Conservation (phyloP, 495 filamentous ascomycete species). For the Aspergillus conjunctus region DNA sequence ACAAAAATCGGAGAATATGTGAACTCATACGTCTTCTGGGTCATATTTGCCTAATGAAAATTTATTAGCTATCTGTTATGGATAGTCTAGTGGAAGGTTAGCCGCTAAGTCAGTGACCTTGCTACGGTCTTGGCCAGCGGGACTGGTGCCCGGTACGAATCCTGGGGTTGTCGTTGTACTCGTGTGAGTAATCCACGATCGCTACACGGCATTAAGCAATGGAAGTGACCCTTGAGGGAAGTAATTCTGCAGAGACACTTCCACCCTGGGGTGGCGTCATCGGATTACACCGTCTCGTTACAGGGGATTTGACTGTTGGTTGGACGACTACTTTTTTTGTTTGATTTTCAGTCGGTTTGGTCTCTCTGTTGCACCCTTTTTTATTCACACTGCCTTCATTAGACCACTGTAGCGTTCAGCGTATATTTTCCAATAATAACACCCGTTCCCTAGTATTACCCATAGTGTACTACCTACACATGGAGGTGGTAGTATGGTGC, state of each 20-base stretch:
- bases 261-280: constrained; percentile 61
- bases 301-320: constrained; percentile 46
- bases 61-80: constrained; percentile 46
- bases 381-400: not conserved
- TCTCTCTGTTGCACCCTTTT: not conserved
- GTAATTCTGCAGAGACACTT: constrained; percentile 66
- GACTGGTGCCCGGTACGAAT: constrained; percentile 64
- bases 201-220: constrained; percentile 61
- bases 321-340: constrained; percentile 39
- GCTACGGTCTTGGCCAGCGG: constrained; percentile 47
- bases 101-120: constrained; percentile 46
- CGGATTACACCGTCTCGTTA: constrained; percentile 58
- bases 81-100: constrained; percentile 51
- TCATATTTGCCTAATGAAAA: not conserved
- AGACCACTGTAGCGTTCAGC: too few species aligned
- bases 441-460: too few species aligned
- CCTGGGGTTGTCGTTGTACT: constrained; percentile 59
- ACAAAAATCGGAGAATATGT: not conserved
- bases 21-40: not conserved
- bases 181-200: constrained; percentile 62
- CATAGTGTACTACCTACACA: too few species aligned
- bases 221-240: constrained; percentile 64
- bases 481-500: too few species aligned
- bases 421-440: too few species aligned
- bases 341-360: constrained; percentile 15